Conservation (phyloP, 2,329 filamentous ascomycete genomes). For the Talaromyces sp. region DNA sequence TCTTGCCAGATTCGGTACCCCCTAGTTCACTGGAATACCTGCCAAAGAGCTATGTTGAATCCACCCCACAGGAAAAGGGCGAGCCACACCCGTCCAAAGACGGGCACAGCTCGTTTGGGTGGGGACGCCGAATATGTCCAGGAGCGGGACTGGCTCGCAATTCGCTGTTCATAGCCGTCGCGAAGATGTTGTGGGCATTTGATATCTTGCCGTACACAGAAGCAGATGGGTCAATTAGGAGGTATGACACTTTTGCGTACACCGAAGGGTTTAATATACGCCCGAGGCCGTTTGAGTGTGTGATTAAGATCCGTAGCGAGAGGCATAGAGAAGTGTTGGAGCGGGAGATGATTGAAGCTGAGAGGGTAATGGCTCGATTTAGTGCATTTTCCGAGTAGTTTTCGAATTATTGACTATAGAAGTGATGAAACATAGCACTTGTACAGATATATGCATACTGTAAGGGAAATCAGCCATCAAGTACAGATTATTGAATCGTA, state of each 20-base stretch:
- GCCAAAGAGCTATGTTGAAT: neutral
- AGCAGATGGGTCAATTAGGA: conserved; percentile 14
- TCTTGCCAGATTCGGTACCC: conserved; percentile 7
- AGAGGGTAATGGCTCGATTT: conserved; percentile 2
- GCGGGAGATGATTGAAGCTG: conserved; percentile 9
- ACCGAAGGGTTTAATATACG: conserved; percentile 18
- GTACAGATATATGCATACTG: too few species aligned
- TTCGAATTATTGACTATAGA: neutral
- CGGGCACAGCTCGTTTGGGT: conserved; percentile 50
- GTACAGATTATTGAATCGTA: too few species aligned
- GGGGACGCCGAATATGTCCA: conserved; percentile 45
- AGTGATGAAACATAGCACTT: neutral
- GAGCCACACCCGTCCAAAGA: conserved; percentile 20
- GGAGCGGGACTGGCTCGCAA: conserved; percentile 50
- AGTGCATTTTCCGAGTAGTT: conserved; percentile 3
- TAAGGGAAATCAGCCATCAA: too few species aligned
- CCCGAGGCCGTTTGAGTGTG: conserved; percentile 15
- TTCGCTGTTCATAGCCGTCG: conserved; percentile 37
- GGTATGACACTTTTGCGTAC: conserved; percentile 17
- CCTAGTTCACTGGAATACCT: conserved; percentile 1
- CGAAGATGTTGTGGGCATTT: conserved; percentile 17
- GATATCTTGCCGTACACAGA: conserved; percentile 17
- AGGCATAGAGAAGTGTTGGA: conserved; percentile 8
- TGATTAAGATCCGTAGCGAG: conserved; percentile 12
- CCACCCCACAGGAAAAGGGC: conserved; percentile 9